Evolutionary conservation across 169 alveolate genomes (phyloP).

Genomic region (Babesia ovis): DNA sequence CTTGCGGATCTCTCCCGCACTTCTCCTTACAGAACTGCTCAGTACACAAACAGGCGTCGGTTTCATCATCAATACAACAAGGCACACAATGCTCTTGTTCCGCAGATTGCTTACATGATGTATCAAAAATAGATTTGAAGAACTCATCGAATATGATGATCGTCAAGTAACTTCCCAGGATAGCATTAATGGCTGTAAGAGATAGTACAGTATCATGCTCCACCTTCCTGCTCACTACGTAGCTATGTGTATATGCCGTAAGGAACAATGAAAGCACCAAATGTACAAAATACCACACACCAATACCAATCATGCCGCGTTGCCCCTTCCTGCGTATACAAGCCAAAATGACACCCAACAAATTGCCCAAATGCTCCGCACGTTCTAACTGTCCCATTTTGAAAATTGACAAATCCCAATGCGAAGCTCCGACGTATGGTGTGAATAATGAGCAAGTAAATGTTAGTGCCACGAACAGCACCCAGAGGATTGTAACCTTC

Average conservation of each 20-base stretch:
- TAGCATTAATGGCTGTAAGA: not conserved
- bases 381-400: conserved; percentile 18
- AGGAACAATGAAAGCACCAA: not conserved
- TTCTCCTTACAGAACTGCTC: conserved; percentile 16
- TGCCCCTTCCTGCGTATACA: not conserved
- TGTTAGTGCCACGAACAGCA: conserved; percentile 4
- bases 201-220: not conserved
- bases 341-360: conserved; percentile 7
- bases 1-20: conserved; percentile 1
- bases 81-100: not conserved
- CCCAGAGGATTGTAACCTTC: conserved; percentile 6
- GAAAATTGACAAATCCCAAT: conserved; percentile 36
- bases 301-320: not conserved
- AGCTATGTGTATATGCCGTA: conserved; percentile 20
- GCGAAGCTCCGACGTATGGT: conserved; percentile 8
- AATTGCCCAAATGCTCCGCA: conserved; percentile 30
- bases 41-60: conserved; percentile 13
- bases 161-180: conserved; percentile 21
- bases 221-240: conserved; percentile 8
- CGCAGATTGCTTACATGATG: not conserved
- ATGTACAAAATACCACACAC: not conserved
- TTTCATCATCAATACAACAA: conserved; percentile 29
- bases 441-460: conserved; percentile 32
- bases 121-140: not conserved
- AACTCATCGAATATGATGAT: conserved; percentile 4